Base-by-base conservation (phyloP, 2,329 filamentous ascomycete genomes). In the Chalaropsis ovoidea region DNA sequence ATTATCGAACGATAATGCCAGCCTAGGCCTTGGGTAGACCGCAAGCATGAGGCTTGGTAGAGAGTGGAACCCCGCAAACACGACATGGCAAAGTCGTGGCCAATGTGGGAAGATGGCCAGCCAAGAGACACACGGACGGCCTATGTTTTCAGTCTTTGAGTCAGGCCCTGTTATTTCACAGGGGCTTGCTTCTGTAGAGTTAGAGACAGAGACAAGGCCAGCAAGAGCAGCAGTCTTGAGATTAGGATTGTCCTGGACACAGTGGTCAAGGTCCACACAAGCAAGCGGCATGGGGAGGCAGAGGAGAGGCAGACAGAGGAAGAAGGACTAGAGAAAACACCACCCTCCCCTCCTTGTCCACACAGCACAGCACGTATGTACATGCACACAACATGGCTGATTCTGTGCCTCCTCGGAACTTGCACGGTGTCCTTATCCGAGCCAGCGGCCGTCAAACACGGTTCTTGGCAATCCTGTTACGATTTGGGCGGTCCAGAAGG, bases 1-100 rank as follows among this genome's bases (percentile, higher is more conserved):
- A 58, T 58, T 58, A 58, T 58, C 54, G 54, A 58, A 58, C 54
- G 27, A 58, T 58, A 58, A 35, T 35, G 27, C 54, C 24, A 31
- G 54, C 54, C 54, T 58, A 58, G 54, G 17, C 24, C 54, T 35
- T 35, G 54, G 15, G 54, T 35, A 35, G 54, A 58, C 54, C 54
- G 54, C 27, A 19, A 22, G 54, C 27, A 39, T 58, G 54, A 58
- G 54, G 54, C 54, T 31, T 58, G 54, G 54, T 58, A 10, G 15
- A 31, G 22, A 22, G 17, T 35, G 24, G 15, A 58, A 58, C 54
- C 54, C 54, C 54, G 17, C 54, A 58, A 58, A 58, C 54, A 35
- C 54, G 54, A 58, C 54, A 58, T 58, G 54, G 54, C 54, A 58
- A 58, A 3, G 24, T 35, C 24, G 54, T 35, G 27, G 27, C 54